Base-by-base conservation (phyloP, 164 flowering plant genomes). In the Piper betle region DNA sequence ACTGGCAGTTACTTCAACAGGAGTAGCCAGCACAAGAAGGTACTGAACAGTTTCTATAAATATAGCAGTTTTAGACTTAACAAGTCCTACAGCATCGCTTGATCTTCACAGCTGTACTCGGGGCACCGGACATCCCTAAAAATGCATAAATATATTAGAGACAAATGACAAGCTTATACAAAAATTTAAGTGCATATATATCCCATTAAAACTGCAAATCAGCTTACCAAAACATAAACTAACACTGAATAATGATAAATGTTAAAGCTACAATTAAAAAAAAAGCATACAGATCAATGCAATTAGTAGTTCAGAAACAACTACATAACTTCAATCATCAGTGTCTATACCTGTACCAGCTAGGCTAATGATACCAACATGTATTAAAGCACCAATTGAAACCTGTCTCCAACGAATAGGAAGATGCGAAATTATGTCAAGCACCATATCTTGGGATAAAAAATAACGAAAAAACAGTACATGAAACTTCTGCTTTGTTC, bases 81-180 rank as follows among this genome's bases (percentile, higher is more conserved):
- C 89, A 64, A 94, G 85, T 46, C 99, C 95, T 69, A 94, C 93
- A 41, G 97, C 92, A 84, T 91, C 62, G 93, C 96, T 77, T 91
- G 95, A 68, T 94, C 97, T 72, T 88, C 99, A 53, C 81, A 87
- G 70, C 82, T 86, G 64, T 84, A 94, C 70, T 91, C 99, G 52
- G 91, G 85, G 68, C 99, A 94, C 40, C 88, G 91, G 33, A 89
- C 97, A 85, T 94, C 96, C 89, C 99, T 91, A 56, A 48, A 54
- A 60, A 52, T 53, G 52, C 33, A 25, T 25, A 25, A 25, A 25
- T 25, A 25, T 25, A 25, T 25, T 62, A 25, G 20, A 57, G 39
- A 57, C 38, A 56, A 43, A 19, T 64, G n/a, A 55, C 48, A 59
- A 39, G n/a, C 9, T 59, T 52, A 57, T 38, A 68, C 50, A 37